Base-by-base conservation (phyloP, 176 grass and related monocot species). In the Elaeis guineensis region DNA sequence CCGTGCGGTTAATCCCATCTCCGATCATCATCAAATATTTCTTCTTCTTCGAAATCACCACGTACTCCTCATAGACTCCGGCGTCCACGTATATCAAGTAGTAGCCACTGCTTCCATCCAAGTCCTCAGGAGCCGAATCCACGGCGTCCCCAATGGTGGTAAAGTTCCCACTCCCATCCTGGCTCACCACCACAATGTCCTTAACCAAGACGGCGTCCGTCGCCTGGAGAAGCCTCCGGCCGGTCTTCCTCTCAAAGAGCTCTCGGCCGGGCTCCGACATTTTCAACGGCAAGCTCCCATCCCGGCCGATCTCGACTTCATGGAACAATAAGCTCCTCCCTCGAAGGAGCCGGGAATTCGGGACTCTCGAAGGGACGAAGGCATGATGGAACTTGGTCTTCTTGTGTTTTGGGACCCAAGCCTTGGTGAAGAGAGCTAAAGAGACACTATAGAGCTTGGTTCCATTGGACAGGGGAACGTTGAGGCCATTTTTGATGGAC, bases 1-100 rank as follows among this genome's bases (percentile, higher is more conserved):
- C 81, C 16, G 87, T 97, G 49, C 75, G 75, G 9, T 78, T 80
- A 20, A 97, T 85, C 25, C 92, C 92, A 0, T 83, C 76, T 15
- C 92, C 92, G 1, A 97, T 48, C 78, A 97, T 97, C 92, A 97
- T 91, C 49, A 97, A 59, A 55, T 91, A 89, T 53, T 65, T 97
- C 60, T 77, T 79, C 55, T 69, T 79, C 54, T 83, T 79, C 19
- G 78, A 52, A 49, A 97, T 73, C 51, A 75, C 70, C 55, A 97
- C 85, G 67, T 91, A 88, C 72, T 97, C 92, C n/a, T 83, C 69
- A 62, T 97, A 97, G 8, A 97, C 84, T 14, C 92, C 87, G 17
- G 24, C 71, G 7, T 25, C 74, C 50, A 97, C 92, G 65, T 89
- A 78, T 19, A 97, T 91, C 4, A 97, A 50, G 79, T 85, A 72